Conservation (phyloP, 768 basidiomycete genomes). For the Dioszegia aurantiaca region DNA sequence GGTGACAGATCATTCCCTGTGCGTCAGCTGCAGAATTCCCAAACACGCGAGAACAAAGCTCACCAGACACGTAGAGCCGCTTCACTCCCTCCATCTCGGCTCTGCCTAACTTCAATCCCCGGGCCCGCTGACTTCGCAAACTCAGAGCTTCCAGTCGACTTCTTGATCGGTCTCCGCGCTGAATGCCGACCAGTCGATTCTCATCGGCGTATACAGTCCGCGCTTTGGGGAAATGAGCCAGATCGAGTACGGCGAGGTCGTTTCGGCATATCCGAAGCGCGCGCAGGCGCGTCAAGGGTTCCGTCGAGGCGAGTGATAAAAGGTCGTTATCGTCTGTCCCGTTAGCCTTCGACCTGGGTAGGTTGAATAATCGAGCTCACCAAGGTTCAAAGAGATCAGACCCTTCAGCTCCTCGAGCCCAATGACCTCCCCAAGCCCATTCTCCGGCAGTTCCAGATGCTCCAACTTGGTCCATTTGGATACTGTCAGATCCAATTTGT, state of each 20-base stretch:
- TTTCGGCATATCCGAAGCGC: slow-evolving; percentile 83
- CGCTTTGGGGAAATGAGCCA: slow-evolving; percentile 64
- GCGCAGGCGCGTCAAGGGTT: slow-evolving; percentile 66
- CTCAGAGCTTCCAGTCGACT: slow-evolving; percentile 83
- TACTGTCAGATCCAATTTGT: slow-evolving; percentile 59
- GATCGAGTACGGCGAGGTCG: slow-evolving; percentile 64
- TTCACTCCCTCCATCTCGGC: slow-evolving; percentile 82
- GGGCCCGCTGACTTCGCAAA: slow-evolving; percentile 72
- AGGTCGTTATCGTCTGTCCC: slow-evolving; percentile 73
- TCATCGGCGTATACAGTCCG: slow-evolving; percentile 91
- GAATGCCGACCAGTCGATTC: slow-evolving; percentile 57
- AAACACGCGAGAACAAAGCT: slow-evolving; percentile 49
- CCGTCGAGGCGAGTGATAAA: slow-evolving; percentile 54
- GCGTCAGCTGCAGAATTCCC: not conserved
- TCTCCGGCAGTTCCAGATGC: slow-evolving; percentile 75
- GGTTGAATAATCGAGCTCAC: slow-evolving; percentile 57
- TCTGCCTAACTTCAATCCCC: slow-evolving; percentile 26
- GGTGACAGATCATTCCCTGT: slow-evolving; percentile 50
- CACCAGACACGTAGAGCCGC: slow-evolving; percentile 90
- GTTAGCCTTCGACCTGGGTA: slow-evolving; percentile 3
- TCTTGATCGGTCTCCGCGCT: slow-evolving; percentile 45
- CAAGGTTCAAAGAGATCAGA: slow-evolving; percentile 74
- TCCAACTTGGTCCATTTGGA: slow-evolving; percentile 61
- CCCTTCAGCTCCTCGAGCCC: slow-evolving; percentile 58
- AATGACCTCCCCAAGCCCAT: slow-evolving; percentile 61